Evolutionary conservation across 495 filamentous ascomycete species (phyloP), one percentile per base, ranked within the genome.

Genomic region (Schizothecium vesticola): DNA sequence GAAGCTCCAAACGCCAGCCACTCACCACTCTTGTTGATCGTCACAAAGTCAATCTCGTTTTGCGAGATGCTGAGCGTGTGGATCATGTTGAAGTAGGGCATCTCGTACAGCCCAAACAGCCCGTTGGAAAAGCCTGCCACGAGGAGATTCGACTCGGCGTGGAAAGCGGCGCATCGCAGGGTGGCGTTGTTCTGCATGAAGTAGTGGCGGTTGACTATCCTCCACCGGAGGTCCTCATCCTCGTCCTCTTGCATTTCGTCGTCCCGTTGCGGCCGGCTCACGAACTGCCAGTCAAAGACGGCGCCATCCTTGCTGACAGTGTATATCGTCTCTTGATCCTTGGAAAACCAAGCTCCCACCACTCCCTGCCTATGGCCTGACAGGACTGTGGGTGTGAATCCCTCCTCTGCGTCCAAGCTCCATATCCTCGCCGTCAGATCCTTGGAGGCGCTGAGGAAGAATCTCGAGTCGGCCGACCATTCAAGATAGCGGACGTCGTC

Each of bases 1-100:
- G 96, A 96, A 5, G 95, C 94, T n/a, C 94, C 95, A 78, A 99
- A 97, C 8, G 95, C 95, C 31, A 99, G 84, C 95, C 95, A 99
- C 80, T 97, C 96, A 65, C 94, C 95, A 31, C 92, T 89, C 74
- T 91, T 90, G 79, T 97, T 97, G 69, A 97, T 89, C 3, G 92
- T 91, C 58, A 98, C 91, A 73, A 90, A 92, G 72, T 97, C 93
- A 70, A 99, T 97, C 67, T 94, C 93, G 74, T 93, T 94, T 73
- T 97, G 93, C 1, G 96, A 97, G 71, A 99, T 94, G 79, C 93
- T 97, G 64, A 81, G 73, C 19, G 89, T 94, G 73, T 99, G 95
- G 58, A 99, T 97, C 79, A 89, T 88, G 79, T 91, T 97, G 83
- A 98, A 98, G 61, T 94, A 92, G n/a, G 95, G 95, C 78, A 99